phyloP scores from a whole-genome alignment of 495 filamentous ascomycete genomes.

The Tuber magnatum region DNA sequence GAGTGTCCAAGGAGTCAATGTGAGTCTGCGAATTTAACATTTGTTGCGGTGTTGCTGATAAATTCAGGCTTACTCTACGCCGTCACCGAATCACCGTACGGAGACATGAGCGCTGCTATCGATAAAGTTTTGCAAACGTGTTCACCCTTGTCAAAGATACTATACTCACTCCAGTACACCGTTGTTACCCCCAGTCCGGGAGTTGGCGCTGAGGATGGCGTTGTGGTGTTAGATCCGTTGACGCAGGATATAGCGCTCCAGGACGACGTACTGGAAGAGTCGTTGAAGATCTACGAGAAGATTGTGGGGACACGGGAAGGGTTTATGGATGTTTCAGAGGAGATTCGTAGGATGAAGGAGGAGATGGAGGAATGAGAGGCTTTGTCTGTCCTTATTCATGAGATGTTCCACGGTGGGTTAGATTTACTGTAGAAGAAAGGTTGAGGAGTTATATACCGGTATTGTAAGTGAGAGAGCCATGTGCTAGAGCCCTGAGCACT shows the following conservation, averaged over 20 bases:
- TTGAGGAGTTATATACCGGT: neutral
- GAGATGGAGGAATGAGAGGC: slow-evolving; percentile 26
- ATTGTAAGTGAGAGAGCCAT: too few relatives aligned
- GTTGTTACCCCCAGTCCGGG: neutral
- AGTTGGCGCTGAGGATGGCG: slow-evolving; percentile 2
- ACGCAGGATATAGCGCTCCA: slow-evolving; percentile 22
- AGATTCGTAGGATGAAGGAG: slow-evolving; percentile 25
- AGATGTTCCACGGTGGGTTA: neutral
- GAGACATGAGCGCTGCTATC: slow-evolving; percentile 14
- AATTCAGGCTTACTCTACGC: slow-evolving; percentile 13
- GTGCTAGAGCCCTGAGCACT: neutral
- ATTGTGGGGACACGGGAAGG: slow-evolving; percentile 27
- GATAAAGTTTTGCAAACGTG: neutral
- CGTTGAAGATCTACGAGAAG: slow-evolving; percentile 17
- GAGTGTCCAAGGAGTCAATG: slow-evolving; percentile 32
- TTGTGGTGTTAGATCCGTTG: slow-evolving; percentile 13
- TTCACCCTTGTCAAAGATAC: neutral
- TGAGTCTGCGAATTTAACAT: neutral
- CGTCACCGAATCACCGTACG: slow-evolving; percentile 13
- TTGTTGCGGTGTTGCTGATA: neutral
- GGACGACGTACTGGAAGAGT: slow-evolving; percentile 25
- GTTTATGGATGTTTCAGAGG: slow-evolving; percentile 33
- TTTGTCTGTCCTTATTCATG: neutral
- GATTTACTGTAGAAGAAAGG: neutral
- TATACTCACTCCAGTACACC: slow-evolving; percentile 21